Evolutionary conservation across 192 early-diverging fungal species (phyloP), one percentile per base, ranked within the genome.

Genomic region (Mortierella hygrophila): DNA sequence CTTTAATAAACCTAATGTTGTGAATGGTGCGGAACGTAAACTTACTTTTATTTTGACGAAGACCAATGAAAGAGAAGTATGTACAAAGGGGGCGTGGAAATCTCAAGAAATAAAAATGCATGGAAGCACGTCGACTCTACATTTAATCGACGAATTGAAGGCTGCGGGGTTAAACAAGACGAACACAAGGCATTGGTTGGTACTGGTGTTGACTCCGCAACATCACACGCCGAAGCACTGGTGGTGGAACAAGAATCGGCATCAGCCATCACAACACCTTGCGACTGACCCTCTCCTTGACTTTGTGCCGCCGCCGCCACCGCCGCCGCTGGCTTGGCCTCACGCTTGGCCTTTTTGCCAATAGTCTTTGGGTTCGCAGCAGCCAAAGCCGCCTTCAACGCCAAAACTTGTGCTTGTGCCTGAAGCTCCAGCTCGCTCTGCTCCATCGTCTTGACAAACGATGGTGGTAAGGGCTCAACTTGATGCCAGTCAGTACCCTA

Each of bases 401-500:
- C 74, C 40, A 76, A n/a, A 16, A 55, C 70, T 41, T 49, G 46
- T n/a, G 73, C 77, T 8, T 70, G 41, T 3, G 69, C 78, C 47
- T 86, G 79, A 5, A 76, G 75, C 16, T 86, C 84, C 29, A 69
- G n/a, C 18, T 86, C 84, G 40, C 20, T 77, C 23, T 77, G 55
- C 38, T 81, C 65, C 70, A 86, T n/a, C 0, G 84, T 47, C 41
- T 78, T 77, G 40, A 78, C 68, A 15, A 86, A 81, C 47, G 84
- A 86, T n/a, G 74, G 55, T 21, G 84, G 84, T 40, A 86, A 47
- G 2, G 84, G 84, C 21, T 86, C 84, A 23, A 86, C 78, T 37
- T 86, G 84, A 20, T 80, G 76, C 84, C 84, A 86, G n/a, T 75
- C 84, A 23, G 78, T 71, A 2, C 84, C 84, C 84, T 79, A 86